These are phyloP conservation scores for Aureobasidium sp. DNA, from an alignment of 2,329 filamentous ascomycete species.

Conservation along the genomic window DNA sequence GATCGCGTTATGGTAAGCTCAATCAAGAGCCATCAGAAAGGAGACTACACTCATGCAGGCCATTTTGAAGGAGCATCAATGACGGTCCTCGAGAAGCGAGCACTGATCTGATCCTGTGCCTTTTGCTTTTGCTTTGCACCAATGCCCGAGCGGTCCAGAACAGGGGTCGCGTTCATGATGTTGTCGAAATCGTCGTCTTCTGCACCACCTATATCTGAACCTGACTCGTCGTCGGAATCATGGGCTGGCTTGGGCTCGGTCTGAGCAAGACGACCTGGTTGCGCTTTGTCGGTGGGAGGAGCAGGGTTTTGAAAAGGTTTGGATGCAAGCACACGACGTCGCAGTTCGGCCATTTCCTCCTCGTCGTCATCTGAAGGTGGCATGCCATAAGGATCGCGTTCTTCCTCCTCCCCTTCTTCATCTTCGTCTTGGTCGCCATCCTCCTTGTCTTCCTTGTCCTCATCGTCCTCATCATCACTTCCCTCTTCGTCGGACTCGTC, in stretches of 20 bases:
- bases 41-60: constrained; percentile 20
- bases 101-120: constrained; percentile 42
- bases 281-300: constrained; percentile 43
- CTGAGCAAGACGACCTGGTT: constrained; percentile 53
- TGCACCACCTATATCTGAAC: constrained; percentile 60
- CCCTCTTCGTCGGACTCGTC: constrained; percentile 44
- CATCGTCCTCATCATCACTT: constrained; percentile 37
- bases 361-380: constrained; percentile 74
- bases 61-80: constrained; percentile 44
- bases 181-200: constrained; percentile 80
- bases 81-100: constrained; percentile 43
- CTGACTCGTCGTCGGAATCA: constrained; percentile 63
- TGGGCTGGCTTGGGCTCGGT: constrained; percentile 41
- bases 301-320: constrained; percentile 69
- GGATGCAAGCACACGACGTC: constrained; percentile 81
- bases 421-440: constrained; percentile 38
- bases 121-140: constrained; percentile 53
- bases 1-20: no score
- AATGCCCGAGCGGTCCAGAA: constrained; percentile 78
- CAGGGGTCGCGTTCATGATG: constrained; percentile 84
- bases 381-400: constrained; percentile 64
- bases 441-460: constrained; percentile 40
- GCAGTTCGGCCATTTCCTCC: constrained; percentile 86
- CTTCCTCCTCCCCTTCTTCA: constrained; percentile 35
- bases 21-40: neutral